Evolutionary conservation across 306 rosid genomes (phyloP).

Genomic region (Malus asiatica): DNA sequence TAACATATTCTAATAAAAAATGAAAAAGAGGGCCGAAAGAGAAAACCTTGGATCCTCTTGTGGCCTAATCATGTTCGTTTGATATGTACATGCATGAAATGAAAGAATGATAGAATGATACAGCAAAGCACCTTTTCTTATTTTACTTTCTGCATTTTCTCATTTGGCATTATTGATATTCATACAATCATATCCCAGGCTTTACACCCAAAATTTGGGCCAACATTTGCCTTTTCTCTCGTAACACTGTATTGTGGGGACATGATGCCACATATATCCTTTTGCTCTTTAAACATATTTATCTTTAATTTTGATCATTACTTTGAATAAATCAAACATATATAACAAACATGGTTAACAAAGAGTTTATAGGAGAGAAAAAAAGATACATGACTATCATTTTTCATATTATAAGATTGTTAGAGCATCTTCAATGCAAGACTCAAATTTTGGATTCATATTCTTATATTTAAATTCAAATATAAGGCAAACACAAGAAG

Average conservation of each 20-base stretch:
- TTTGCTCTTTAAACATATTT: neutral
- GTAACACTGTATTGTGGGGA: neutral
- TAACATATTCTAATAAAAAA: neutral
- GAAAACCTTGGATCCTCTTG: constrained; percentile 2
- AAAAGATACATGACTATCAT: too few relatives aligned
- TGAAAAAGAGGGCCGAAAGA: neutral
- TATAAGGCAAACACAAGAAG: too few relatives aligned
- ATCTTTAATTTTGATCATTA: neutral
- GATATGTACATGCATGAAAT: neutral
- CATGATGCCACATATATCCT: neutral
- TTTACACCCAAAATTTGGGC: neutral
- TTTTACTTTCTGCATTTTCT: neutral
- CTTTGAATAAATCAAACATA: too few relatives aligned
- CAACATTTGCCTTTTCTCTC: neutral
- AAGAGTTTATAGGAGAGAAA: too few relatives aligned
- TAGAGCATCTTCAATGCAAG: too few relatives aligned
- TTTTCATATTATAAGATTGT: too few relatives aligned
- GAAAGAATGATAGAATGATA: neutral
- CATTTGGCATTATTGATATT: neutral
- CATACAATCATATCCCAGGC: neutral
- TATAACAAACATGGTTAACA: too few relatives aligned
- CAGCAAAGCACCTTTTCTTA: neutral
- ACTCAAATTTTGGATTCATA: too few relatives aligned
- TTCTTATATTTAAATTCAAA: too few relatives aligned
- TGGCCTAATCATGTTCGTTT: neutral